Base-by-base conservation (phyloP, 129 eudicot species). In the Gnaphalium uliginosum region DNA sequence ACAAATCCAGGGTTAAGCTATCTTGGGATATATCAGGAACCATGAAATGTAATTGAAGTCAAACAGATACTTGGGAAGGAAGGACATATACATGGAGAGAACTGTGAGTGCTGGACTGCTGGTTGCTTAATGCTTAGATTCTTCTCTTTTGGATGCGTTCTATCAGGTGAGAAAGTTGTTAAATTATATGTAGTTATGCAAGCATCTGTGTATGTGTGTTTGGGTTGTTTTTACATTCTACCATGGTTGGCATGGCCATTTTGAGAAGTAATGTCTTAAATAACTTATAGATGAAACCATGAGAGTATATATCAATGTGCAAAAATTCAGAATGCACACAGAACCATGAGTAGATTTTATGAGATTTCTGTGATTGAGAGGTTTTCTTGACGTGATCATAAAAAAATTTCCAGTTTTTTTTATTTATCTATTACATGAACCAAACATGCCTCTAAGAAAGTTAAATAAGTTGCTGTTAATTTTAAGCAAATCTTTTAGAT, bases 1-100 rank as follows among this genome's bases (percentile, higher is more conserved):
- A 66, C 2, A 32, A 24, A 33, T 71, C 4, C 72, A 78, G 82
- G 77, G 17, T 69, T 78, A 61, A 41, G 76, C 27, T 69, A 26
- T 22, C 3, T 4, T 17, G 62, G 62, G 51, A 69, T 78, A 48
- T 61, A 30, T 68, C 64, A 41, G 76, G 71, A 72, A 29, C 57
- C 71, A 62, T 61, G 72, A 62, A 33, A 62, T 50, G 14, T 60
- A 13, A 22, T 59, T 27, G 4, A 51, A 69, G 81, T 1, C 60
- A 29, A 29, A 29, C 2, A 29, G 32, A 29, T 29, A 29, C 32
- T 29, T 14, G 2, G 22, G 64, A 65, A 35, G 68, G 68, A 33
- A 15, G 74, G 74, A 67, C 46, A 54, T 15, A 7, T 61, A 43
- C 48, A 46, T 22, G 65, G 65, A 43, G 51, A 24, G 25, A 61